Conservation (phyloP, 73 alveolate genomes). For the Durusdinium trenchii region DNA sequence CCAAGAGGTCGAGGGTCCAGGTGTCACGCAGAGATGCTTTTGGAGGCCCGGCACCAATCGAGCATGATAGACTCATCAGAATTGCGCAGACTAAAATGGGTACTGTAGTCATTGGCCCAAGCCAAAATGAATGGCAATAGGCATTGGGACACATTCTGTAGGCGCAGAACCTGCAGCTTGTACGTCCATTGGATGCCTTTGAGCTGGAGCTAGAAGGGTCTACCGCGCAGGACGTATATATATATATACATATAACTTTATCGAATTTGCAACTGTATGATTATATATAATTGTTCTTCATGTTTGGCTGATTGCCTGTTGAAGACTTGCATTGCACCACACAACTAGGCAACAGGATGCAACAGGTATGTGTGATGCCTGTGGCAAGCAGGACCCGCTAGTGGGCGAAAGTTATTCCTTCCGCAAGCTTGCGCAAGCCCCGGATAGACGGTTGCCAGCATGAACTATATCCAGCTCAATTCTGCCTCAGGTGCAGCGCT, state of each 20-base stretch:
- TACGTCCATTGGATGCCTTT: slow-evolving; percentile 66
- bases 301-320: not conserved
- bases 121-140: too few relatives aligned
- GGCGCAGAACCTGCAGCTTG: slow-evolving; percentile 74
- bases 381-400: slow-evolving; percentile 21
- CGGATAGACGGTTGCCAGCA: not conserved
- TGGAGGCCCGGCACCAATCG: slow-evolving; percentile 6
- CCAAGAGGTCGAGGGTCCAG: slow-evolving; percentile 85
- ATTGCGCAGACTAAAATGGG: too few relatives aligned
- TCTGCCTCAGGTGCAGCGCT: slow-evolving; percentile 73
- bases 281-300: not conserved
- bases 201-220: slow-evolving; percentile 74
- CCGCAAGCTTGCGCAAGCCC: slow-evolving; percentile 29
- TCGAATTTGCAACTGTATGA: too few relatives aligned
- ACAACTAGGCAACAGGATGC: not conserved
- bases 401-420: slow-evolving; percentile 34
- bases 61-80: too few relatives aligned
- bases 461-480: not conserved
- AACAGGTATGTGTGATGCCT: not conserved
- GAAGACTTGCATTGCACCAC: not conserved
- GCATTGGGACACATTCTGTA: not conserved
- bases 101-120: not conserved
- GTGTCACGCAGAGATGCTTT: slow-evolving; percentile 86
- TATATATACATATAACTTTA: too few relatives aligned
- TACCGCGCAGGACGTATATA: slow-evolving; percentile 44